These are phyloP conservation scores for Fusarium sublunatum DNA, from an alignment of 2,329 filamentous ascomycete genomes.

Conservation along the genomic window DNA sequence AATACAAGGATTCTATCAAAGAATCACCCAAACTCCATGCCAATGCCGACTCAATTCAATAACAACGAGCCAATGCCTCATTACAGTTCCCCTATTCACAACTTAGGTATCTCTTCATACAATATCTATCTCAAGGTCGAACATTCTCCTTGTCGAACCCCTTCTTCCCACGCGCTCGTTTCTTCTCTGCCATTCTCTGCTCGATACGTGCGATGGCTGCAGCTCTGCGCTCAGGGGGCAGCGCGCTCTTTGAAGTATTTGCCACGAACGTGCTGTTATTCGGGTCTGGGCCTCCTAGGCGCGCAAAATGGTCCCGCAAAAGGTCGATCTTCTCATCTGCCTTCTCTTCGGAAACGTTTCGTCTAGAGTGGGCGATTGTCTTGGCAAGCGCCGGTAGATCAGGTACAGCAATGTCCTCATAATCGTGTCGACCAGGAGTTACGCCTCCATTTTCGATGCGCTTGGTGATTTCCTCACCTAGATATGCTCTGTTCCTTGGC, in stretches of 20 bases:
- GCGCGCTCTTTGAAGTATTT: constrained; percentile 56
- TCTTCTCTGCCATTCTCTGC: constrained; percentile 64
- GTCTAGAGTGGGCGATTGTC: constrained; percentile 37
- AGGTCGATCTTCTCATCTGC: constrained; percentile 57
- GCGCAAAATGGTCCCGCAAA: constrained; percentile 58
- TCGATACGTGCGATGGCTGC: constrained; percentile 67
- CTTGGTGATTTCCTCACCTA: constrained; percentile 50
- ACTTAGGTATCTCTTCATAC: constrained; percentile 14
- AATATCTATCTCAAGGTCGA: constrained; percentile 48
- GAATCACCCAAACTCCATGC: constrained; percentile 40
- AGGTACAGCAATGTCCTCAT: constrained; percentile 42
- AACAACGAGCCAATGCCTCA: constrained; percentile 40
- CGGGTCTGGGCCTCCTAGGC: constrained; percentile 55
- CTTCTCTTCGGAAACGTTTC: constrained; percentile 28
- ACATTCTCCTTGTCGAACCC: constrained; percentile 65
- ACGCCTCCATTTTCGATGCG: constrained; percentile 47
- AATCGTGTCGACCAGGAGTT: constrained; percentile 36
- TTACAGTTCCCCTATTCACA: constrained; percentile 9
- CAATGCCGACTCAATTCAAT: constrained; percentile 34
- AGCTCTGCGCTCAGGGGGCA: constrained; percentile 64
- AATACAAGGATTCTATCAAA: constrained; percentile 30
- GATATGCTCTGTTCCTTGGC: constrained; percentile 53
- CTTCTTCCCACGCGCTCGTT: constrained; percentile 50
- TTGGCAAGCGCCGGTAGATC: constrained; percentile 46
- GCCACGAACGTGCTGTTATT: constrained; percentile 50